Conservation (phyloP, 2,329 filamentous ascomycete species). For the Calcarisporium arbuscula region DNA sequence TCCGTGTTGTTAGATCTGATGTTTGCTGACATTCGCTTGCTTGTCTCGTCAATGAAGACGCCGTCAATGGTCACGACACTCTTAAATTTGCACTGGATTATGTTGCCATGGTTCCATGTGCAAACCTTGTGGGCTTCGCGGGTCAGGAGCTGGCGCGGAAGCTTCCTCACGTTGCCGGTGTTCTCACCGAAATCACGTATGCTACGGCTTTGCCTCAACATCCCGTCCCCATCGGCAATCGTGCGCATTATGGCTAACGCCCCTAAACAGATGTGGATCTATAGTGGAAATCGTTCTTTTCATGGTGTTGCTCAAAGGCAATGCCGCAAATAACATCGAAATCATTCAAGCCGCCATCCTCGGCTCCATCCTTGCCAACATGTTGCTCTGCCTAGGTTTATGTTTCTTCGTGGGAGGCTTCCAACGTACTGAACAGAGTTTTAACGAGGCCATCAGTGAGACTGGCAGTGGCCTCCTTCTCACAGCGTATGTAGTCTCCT, state of each 20-base stretch:
- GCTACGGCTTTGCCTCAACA: conserved; percentile 26
- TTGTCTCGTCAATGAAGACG: conserved; percentile 20
- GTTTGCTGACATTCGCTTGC: conserved; percentile 5
- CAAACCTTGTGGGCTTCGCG: conserved; percentile 43
- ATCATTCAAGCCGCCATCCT: conserved; percentile 80
- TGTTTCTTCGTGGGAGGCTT: conserved; percentile 77
- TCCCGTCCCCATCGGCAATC: background rate
- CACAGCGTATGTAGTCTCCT: conserved; percentile 57
- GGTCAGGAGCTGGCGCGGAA: conserved; percentile 71
- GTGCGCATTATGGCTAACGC: conserved; percentile 5
- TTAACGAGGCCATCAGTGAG: conserved; percentile 71
- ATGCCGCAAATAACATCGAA: conserved; percentile 33
- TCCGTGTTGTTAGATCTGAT: background rate
- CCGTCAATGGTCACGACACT: conserved; percentile 28
- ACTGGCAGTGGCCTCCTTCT: conserved; percentile 71
- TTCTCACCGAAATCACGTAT: conserved; percentile 55
- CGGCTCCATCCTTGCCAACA: conserved; percentile 75
- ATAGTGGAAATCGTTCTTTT: conserved; percentile 25
- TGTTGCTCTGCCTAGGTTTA: conserved; percentile 70
- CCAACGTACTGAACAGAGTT: conserved; percentile 59
- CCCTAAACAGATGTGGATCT: conserved; percentile 49
- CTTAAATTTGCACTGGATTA: conserved; percentile 43
- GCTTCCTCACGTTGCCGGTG: conserved; percentile 64
- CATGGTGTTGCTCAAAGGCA: conserved; percentile 4
- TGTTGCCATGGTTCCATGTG: conserved; percentile 45